A percentile compares a stretch with the other conserved stretches of the same genome.
Evolutionary conservation across 495 filamentous ascomycete species (phyloP).

Genomic region (Xylaria acuta): DNA sequence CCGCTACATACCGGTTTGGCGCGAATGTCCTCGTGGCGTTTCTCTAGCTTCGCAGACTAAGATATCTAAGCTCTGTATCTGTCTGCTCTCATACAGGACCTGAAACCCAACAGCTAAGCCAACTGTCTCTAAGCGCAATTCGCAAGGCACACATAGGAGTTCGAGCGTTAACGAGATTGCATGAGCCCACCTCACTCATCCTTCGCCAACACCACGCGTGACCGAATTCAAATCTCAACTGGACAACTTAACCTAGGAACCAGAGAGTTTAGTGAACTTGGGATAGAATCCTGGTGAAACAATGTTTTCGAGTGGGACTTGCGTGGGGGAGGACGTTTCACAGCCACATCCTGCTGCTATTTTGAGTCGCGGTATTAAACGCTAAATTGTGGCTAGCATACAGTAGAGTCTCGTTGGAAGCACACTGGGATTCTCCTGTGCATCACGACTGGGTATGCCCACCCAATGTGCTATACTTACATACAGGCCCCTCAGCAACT

Average conservation of each 20-base stretch:
- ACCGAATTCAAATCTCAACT: neutral
- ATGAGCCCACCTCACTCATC: neutral
- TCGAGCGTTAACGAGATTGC: constrained; percentile 14
- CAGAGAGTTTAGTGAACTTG: neutral
- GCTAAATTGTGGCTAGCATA: neutral
- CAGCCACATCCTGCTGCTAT: constrained; percentile 41
- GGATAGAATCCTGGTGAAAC: neutral
- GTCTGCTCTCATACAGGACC: neutral
- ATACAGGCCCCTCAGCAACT: neutral
- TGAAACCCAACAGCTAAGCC: constrained; percentile 2
- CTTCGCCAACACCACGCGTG: neutral
- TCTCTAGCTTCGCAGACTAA: neutral
- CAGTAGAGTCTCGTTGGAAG: neutral
- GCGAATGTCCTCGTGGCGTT: constrained; percentile 2
- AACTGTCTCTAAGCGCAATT: neutral
- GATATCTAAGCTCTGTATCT: neutral
- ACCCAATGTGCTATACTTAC: no score
- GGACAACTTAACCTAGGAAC: neutral
- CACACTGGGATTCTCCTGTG: neutral
- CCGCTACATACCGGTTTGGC: neutral
- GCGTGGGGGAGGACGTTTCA: constrained; percentile 15
- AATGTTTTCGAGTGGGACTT: neutral
- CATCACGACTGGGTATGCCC: neutral
- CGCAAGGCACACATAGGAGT: constrained; percentile 4
- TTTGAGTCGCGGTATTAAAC: constrained; percentile 17